Base-by-base conservation (phyloP, 2,329 filamentous ascomycete species). In the Elsinoe fawcettii region DNA sequence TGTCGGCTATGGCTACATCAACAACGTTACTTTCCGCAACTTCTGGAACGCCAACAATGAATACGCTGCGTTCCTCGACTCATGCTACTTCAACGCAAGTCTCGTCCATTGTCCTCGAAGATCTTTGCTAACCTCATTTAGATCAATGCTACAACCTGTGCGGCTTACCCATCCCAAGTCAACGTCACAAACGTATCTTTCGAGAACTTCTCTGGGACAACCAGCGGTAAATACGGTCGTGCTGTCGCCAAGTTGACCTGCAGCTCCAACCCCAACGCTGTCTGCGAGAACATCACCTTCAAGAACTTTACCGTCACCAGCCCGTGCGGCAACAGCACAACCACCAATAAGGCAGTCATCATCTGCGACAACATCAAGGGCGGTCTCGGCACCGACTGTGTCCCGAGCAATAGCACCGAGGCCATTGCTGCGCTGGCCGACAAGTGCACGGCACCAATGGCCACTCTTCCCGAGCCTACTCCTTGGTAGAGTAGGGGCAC, bases 151-250 rank as follows among this genome's bases (percentile, higher is more conserved):
- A 74, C 75, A 0, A 73, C 74, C 1, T 84, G 81, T 63, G 74
- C 76, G 1, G 59, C 72, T 12, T 78, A 80, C 60, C 81, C 81
- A 0, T 81, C 79, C 0, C 71, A 73, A 6, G 80, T 84, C 62
- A 79, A 84, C 63, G 77, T 84, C 58, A 80, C 77, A 23, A 78
- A 84, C 64, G 75, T 85, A 30, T 71, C 70, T 0, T 84, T 84
- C 60, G 73, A 82, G 63, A 83, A 83, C 63, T 77, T 84, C 59
- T 74, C 75, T 0, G 82, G 81, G 0, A 77, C 76, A 18, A 80
- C 77, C 1, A 81, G 77, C 14, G 81, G 81, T 0, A 77, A 78
- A 61, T 74, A 81, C 51, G 80, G 80, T 1, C 74, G 74, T 18
- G 76, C 77, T 1, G 78, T 83, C 1, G 81, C 77, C 0, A 74